Percentiles rank a stretch among this genome's conserved stretches.
These are phyloP conservation scores for Metschnikowia noctiluminum DNA, from an alignment of 805 yeast genomes.

Conservation along the genomic window DNA sequence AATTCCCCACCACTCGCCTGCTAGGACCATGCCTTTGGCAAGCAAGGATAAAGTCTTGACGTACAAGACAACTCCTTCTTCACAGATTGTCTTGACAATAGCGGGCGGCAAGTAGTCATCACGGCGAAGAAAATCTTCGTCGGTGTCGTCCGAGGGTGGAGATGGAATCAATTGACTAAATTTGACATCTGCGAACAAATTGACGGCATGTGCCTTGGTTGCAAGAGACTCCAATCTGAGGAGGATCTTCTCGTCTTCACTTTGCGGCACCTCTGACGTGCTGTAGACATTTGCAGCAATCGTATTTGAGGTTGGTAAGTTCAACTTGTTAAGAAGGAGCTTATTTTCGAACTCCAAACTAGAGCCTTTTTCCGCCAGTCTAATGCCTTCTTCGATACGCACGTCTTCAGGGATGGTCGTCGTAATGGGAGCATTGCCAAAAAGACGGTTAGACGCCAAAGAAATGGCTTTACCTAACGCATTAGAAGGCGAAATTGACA, in stretches of 20 bases:
- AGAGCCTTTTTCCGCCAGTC: background rate
- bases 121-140: conserved; percentile 34
- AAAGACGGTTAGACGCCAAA: conserved; percentile 81
- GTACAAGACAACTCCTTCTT: conserved; percentile 83
- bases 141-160: conserved; percentile 51
- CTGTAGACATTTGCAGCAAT: conserved; percentile 21
- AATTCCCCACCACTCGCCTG: conserved; percentile 86
- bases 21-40: conserved; percentile 81
- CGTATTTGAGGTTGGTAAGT: conserved; percentile 29
- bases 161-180: conserved; percentile 79
- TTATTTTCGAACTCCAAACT: conserved; percentile 30
- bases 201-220: conserved; percentile 87
- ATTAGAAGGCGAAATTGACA: conserved; percentile 75
- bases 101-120: conserved; percentile 52
- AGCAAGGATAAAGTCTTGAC: conserved; percentile 78
- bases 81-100: conserved; percentile 59
- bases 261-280: conserved; percentile 7
- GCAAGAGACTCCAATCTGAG: conserved; percentile 66
- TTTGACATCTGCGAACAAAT: conserved; percentile 86
- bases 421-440: conserved; percentile 44
- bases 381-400: background rate
- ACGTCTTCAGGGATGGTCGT: conserved; percentile 14
- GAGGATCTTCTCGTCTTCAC: conserved; percentile 36
- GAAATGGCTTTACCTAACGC: conserved; percentile 87
- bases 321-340: conserved; percentile 32